Percentiles rank a stretch among this genome's conserved stretches.
Conservation (phyloP, 2,329 filamentous ascomycete genomes). For the Cephalotrichum gorgonifer region DNA sequence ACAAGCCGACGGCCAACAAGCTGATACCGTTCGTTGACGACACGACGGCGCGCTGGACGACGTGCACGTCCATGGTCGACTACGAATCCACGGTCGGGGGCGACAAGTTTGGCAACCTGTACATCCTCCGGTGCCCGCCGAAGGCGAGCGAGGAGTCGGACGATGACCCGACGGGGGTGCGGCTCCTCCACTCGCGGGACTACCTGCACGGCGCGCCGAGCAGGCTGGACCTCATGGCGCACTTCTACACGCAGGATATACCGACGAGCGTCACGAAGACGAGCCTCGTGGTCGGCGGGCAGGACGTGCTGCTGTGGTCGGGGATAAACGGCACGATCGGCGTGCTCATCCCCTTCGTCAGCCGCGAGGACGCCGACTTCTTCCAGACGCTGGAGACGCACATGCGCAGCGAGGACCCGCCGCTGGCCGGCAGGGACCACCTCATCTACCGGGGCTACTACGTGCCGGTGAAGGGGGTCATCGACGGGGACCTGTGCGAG, state of each 20-base stretch:
- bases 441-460: slow-evolving; percentile 95
- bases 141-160: slow-evolving; percentile 85
- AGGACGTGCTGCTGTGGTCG: slow-evolving; percentile 86
- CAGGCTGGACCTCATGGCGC: slow-evolving; percentile 72
- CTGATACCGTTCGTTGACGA: slow-evolving; percentile 93
- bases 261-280: slow-evolving; percentile 86
- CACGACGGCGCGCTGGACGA: slow-evolving; percentile 80
- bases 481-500: slow-evolving; percentile 95
- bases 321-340: slow-evolving; percentile 92
- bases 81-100: slow-evolving; percentile 93
- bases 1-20: slow-evolving; percentile 84
- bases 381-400: slow-evolving; percentile 91
- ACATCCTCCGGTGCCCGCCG: slow-evolving; percentile 77
- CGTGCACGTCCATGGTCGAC: slow-evolving; percentile 85
- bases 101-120: slow-evolving; percentile 96
- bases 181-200: slow-evolving; percentile 79
- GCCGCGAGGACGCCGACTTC: slow-evolving; percentile 91
- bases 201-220: slow-evolving; percentile 88
- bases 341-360: slow-evolving; percentile 83
- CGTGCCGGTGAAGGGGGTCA: slow-evolving; percentile 88
- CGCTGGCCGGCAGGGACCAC: slow-evolving; percentile 85
- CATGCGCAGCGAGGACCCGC: slow-evolving; percentile 75
- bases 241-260: slow-evolving; percentile 87
- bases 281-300: slow-evolving; percentile 78
- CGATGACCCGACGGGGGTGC: slow-evolving; percentile 77